Evolutionary conservation across 108 stramenopile genomes (phyloP), one percentile per base, ranked within the genome.

Genomic region (Cyclotella sp.): DNA sequence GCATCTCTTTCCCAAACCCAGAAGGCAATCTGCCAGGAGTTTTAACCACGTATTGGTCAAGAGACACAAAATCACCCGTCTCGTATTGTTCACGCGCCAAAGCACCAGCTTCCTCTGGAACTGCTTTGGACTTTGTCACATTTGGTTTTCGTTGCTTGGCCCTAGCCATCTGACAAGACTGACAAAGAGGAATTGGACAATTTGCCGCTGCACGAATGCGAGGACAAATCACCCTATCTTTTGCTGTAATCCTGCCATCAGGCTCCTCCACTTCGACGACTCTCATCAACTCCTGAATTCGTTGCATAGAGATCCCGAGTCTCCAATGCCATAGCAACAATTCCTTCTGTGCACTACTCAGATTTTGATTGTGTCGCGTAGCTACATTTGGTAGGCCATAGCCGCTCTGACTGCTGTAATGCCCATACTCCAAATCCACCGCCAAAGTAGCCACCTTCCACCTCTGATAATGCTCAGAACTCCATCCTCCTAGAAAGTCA

Each of bases 271-370:
- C n/a, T n/a, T n/a, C n/a, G n/a, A n/a, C n/a, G n/a, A n/a, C n/a
- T n/a, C 63, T 10, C 63, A 64, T 64, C 42, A 64, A 64, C 21
- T 64, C 42, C 43, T 64, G 63, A 44, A 64, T 21, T 19, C 63
- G 63, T 44, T 64, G 42, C 63, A 64, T 64, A 44, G 9, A 19
- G 22, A 64, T 21, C 42, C 77, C 85, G 9, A 83, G 41, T 67
- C 43, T 46, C 22, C 69, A 27, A 46, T 86, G 85, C 74, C n/a
- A n/a, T n/a, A n/a, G n/a, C n/a, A n/a, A n/a, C n/a, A n/a, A n/a
- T n/a, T n/a, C n/a, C n/a, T n/a, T 84, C 62, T 87, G 74, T 0
- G 63, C 84, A 10, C 61, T 26, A 0, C 66, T 58, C 29, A 89
- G 47, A 60, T 89, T 89, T 15, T 26, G 14, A 76, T 88, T 88